A percentile compares a stretch with the other conserved stretches of the same genome.
phyloP scores from a whole-genome alignment of 352 stramenopile genomes.

The Blastocystis sp. region DNA sequence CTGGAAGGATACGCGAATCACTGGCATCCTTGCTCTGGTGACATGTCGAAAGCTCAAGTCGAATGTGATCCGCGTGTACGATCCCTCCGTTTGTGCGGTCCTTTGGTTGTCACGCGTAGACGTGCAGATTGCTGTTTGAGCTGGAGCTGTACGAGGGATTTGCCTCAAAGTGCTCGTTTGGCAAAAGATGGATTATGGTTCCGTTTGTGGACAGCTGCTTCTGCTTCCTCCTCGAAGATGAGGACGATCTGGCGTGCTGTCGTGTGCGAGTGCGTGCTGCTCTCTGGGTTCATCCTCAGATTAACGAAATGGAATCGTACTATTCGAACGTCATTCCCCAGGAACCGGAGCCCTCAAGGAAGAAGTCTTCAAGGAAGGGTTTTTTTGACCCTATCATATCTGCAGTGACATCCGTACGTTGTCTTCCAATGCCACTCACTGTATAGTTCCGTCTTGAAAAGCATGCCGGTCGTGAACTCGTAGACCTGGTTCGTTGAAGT shows the following conservation, averaged over 20 bases:
- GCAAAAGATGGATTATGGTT: conserved; percentile 12
- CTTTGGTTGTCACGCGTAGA: conserved; percentile 18
- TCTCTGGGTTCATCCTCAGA: neutral
- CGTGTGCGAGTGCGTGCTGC: neutral
- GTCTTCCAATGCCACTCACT: neutral
- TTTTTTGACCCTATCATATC: conserved; percentile 9
- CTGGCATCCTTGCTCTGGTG: conserved; percentile 38
- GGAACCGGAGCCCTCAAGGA: neutral
- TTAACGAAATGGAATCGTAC: conserved; percentile 26
- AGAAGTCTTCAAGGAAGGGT: neutral
- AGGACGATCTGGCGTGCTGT: conserved; percentile 16
- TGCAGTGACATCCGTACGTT: conserved; percentile 7
- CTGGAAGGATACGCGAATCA: conserved; percentile 69
- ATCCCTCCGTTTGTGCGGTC: neutral
- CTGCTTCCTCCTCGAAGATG: conserved; percentile 61
- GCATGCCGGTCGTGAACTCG: conserved; percentile 1
- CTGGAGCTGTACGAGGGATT: conserved; percentile 37
- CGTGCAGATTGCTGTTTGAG: conserved; percentile 36
- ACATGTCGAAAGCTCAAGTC: conserved; percentile 68
- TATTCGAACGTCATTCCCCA: neutral
- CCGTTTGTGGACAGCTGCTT: conserved; percentile 34
- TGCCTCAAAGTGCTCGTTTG: conserved; percentile 3
- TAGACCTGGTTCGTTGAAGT: neutral
- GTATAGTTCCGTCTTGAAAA: conserved; percentile 20
- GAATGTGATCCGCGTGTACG: conserved; percentile 40